Evolutionary conservation across 306 rosid species (phyloP).

Genomic region (Bauhinia variegata): DNA sequence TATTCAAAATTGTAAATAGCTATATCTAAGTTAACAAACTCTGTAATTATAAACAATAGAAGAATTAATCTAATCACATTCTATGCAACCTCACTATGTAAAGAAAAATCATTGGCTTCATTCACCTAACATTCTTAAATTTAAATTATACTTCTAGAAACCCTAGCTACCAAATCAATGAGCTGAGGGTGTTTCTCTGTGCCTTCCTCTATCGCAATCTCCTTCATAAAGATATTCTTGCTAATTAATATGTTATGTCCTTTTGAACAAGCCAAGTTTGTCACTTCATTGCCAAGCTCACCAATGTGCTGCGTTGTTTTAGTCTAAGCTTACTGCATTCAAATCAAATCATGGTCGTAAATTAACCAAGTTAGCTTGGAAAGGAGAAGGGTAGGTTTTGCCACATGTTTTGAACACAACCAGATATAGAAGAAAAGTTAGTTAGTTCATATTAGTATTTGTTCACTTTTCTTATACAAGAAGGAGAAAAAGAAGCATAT

Average conservation of each 20-base stretch:
- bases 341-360: background rate
- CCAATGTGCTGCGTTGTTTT: background rate
- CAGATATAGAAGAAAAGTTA: background rate
- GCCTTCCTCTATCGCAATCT: slow-evolving; percentile 28
- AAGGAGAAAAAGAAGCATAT: slow-evolving; percentile 1
- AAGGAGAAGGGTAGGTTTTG: slow-evolving; percentile 2
- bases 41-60: no score
- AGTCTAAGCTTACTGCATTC: slow-evolving; percentile 12
- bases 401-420: slow-evolving; percentile 32
- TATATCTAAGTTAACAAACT: no score
- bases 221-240: background rate
- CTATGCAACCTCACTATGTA: no score
- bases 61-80: no score
- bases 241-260: background rate
- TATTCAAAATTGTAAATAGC: no score
- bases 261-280: slow-evolving; percentile 12
- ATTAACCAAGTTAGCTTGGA: slow-evolving; percentile 2
- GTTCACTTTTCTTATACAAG: slow-evolving; percentile 2
- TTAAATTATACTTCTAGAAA: slow-evolving; percentile 3
- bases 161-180: background rate
- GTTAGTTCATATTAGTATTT: background rate
- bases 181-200: slow-evolving; percentile 29
- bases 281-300: background rate
- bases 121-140: no score
- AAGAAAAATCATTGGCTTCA: no score